These are phyloP conservation scores for Oryza glumipatula DNA, from an alignment of 176 grass and related monocot species.

Conservation along the genomic window DNA sequence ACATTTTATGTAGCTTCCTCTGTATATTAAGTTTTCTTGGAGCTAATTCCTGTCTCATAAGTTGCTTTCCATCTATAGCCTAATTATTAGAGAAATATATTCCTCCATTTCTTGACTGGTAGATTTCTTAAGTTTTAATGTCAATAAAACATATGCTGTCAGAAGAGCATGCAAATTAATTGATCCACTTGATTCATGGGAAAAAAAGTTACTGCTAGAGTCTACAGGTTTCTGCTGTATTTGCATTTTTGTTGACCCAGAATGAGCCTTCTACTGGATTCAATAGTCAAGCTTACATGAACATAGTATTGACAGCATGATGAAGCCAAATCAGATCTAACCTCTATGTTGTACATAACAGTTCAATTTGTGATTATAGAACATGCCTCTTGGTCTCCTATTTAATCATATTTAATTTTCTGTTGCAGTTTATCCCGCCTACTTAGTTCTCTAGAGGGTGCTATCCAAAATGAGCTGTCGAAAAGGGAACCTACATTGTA, in stretches of 20 bases:
- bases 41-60: conserved; percentile 25
- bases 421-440: conserved; percentile 78
- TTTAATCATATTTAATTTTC: conserved; percentile 25
- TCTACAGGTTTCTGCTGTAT: conserved; percentile 3
- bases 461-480: conserved; percentile 71
- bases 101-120: conserved; percentile 13
- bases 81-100: neutral
- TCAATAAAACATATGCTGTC: conserved; percentile 23
- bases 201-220: conserved; percentile 31
- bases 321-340: conserved; percentile 16
- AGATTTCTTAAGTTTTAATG: conserved; percentile 1
- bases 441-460: conserved; percentile 67
- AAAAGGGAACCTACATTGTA: conserved; percentile 65
- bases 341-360: neutral
- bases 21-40: conserved; percentile 10
- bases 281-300: conserved; percentile 21
- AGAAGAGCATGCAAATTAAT: conserved; percentile 24
- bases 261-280: conserved; percentile 21
- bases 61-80: conserved; percentile 8
- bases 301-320: conserved; percentile 1
- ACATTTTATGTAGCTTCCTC: neutral
- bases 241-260: neutral
- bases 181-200: conserved; percentile 11
- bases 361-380: conserved; percentile 6
- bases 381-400: neutral